These are phyloP conservation scores for Ustilago sp. DNA, from an alignment of 1,284 basidiomycete species.

Conservation along the genomic window DNA sequence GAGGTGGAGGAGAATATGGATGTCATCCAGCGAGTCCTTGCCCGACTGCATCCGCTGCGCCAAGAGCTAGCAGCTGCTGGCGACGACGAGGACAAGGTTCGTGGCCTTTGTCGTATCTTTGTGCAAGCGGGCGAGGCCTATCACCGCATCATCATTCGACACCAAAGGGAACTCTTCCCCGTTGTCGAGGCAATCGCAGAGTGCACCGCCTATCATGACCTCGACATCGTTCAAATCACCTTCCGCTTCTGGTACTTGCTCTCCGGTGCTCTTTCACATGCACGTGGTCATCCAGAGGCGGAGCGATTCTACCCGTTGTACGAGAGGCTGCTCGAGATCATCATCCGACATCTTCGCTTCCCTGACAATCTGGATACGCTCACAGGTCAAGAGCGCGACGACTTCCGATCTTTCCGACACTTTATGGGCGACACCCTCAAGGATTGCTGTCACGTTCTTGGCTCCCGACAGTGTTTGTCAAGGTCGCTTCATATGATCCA, in stretches of 20 bases:
- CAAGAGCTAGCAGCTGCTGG: constrained; percentile 53
- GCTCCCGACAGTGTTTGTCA: constrained; percentile 84
- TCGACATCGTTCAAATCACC: constrained; percentile 97
- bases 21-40: constrained; percentile 87
- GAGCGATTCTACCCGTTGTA: constrained; percentile 82
- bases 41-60: constrained; percentile 69
- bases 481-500: constrained; percentile 85
- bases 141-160: constrained; percentile 86
- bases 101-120: constrained; percentile 90
- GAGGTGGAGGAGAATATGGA: constrained; percentile 94
- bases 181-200: constrained; percentile 94
- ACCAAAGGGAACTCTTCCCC: constrained; percentile 89
- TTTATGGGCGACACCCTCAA: constrained; percentile 99
- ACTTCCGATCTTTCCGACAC: constrained; percentile 94
- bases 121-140: constrained; percentile 97
- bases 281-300: constrained; percentile 71
- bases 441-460: constrained; percentile 95
- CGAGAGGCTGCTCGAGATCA: constrained; percentile 83
- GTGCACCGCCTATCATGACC: constrained; percentile 90
- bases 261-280: constrained; percentile 70
- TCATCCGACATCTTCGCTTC: constrained; percentile 93
- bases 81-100: constrained; percentile 85
- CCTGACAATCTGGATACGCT: constrained; percentile 78
- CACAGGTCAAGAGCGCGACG: constrained; percentile 87
- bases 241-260: constrained; percentile 95